phyloP scores from a whole-genome alignment of 2,329 filamentous ascomycete species.

The Blumeria graminis region DNA sequence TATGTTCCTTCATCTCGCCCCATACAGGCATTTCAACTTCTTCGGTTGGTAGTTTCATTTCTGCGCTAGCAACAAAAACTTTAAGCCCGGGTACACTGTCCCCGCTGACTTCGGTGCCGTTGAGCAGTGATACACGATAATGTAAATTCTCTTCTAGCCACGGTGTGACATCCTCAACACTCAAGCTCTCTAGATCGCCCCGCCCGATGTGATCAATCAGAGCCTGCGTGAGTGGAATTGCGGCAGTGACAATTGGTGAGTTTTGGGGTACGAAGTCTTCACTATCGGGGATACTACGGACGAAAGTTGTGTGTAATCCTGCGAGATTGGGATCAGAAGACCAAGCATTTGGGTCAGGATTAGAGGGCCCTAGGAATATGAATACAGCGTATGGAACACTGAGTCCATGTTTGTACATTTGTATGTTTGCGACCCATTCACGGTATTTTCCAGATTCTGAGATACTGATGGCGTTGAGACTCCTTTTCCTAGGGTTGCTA shows the following conservation, averaged over 20 bases:
- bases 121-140: conserved; percentile 9
- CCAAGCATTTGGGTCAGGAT: conserved; percentile 9
- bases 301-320: conserved; percentile 17
- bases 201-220: conserved; percentile 15
- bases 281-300: conserved; percentile 7
- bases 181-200: conserved; percentile 14
- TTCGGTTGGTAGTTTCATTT: conserved; percentile 4
- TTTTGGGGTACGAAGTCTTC: conserved; percentile 5
- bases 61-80: conserved; percentile 9
- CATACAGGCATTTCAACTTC: conserved; percentile 6
- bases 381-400: conserved; percentile 38
- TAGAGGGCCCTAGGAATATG: conserved; percentile 34
- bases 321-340: conserved; percentile 12
- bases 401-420: conserved; percentile 33
- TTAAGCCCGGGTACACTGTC: conserved; percentile 9
- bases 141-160: conserved; percentile 11
- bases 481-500: background rate
- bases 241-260: conserved; percentile 16
- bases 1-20: conserved; percentile 5
- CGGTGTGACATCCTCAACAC: conserved; percentile 7
- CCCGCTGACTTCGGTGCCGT: conserved; percentile 7
- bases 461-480: background rate
- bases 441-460: conserved; percentile 15
- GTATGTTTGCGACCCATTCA: conserved; percentile 47
- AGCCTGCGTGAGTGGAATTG: conserved; percentile 21